Evolutionary conservation across 202 grass and related monocot genomes (phyloP), one percentile per base, ranked within the genome.

Genomic region (Zizania palustris): DNA sequence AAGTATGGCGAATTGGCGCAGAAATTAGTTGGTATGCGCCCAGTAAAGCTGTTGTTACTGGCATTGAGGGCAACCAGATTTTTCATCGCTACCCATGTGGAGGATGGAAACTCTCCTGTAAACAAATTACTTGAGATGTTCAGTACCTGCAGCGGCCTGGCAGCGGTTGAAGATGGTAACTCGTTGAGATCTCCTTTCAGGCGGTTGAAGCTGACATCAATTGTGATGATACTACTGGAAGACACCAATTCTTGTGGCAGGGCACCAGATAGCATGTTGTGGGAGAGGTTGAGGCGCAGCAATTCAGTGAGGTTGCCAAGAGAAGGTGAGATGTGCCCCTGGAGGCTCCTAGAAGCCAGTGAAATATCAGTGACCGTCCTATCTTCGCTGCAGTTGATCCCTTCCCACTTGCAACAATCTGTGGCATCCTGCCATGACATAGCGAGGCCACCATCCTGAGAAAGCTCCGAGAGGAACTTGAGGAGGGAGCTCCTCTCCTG

Each of bases 351-450:
- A 11, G 37, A 28, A 22, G 74, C 22, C 22, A 86, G 74, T 3
- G 63, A 80, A 33, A 90, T 36, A 28, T 72, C 53, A 11, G 36
- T 63, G 34, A 87, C 63, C 5, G 21, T 51, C 33, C 36, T 49
- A 69, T 54, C 5, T 7, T 11, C 11, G 2, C 45, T 60, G 51
- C 84, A 90, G 77, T 63, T 65, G 34, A 90, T 81, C 18, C 88
- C 88, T 84, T 90, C 75, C 88, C 88, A 90, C 16, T 19, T 33
- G 70, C 88, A 87, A 19, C 88, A 90, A 16, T 90, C 71, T 3
- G 38, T 64, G 53, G 20, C 58, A 15, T 20, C 45, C n/a, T 3
- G 16, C 71, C 80, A 82, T 2, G n/a, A 50, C 33, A 4, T 18
- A 8, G 11, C 8, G 44, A 82, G 9, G 50, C 63, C 61, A 36